Evolutionary conservation across 495 filamentous ascomycete genomes (phyloP).

Genomic region (Hypomontagnella monticulosa): DNA sequence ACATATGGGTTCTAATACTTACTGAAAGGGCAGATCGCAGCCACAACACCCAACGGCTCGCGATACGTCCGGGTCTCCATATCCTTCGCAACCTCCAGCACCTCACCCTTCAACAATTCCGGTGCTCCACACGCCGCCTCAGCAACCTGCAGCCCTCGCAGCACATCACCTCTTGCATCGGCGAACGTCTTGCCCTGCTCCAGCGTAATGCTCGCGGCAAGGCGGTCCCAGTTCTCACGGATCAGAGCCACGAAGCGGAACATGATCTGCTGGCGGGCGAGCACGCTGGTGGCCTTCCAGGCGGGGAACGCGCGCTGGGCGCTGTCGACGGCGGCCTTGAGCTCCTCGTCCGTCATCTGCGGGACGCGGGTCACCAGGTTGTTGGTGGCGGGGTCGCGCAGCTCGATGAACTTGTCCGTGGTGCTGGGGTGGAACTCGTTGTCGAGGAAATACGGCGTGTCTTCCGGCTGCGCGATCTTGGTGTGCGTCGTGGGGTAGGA

Average conservation of each 20-base stretch:
- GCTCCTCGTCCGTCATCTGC: conserved; percentile 90
- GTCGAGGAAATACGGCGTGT: conserved; percentile 92
- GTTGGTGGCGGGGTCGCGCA: conserved; percentile 96
- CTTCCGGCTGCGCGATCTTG: conserved; percentile 73
- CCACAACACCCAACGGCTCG: conserved; percentile 93
- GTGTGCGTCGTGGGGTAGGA: conserved; percentile 86
- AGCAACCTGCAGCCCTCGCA: conserved; percentile 94
- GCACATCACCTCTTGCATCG: conserved; percentile 94
- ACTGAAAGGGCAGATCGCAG: conserved; percentile 99
- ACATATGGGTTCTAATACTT: conserved; percentile 50
- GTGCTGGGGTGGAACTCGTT: conserved; percentile 85
- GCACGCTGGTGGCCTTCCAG: conserved; percentile 85
- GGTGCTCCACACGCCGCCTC: conserved; percentile 96
- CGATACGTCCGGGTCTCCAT: conserved; percentile 97
- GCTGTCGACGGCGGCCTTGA: conserved; percentile 85
- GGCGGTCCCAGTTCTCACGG: conserved; percentile 91
- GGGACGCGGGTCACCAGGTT: conserved; percentile 98
- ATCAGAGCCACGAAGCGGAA: conserved; percentile 94
- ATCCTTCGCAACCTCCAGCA: conserved; percentile 96
- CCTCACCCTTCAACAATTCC: conserved; percentile 90
- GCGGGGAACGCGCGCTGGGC: conserved; percentile 89
- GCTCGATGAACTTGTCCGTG: conserved; percentile 85
- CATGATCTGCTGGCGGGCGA: conserved; percentile 93
- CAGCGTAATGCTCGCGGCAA: conserved; percentile 94
- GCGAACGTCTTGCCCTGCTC: conserved; percentile 99